These are phyloP conservation scores for Coniophora puteana DNA, from an alignment of 1,284 basidiomycete genomes.

Conservation along the genomic window DNA sequence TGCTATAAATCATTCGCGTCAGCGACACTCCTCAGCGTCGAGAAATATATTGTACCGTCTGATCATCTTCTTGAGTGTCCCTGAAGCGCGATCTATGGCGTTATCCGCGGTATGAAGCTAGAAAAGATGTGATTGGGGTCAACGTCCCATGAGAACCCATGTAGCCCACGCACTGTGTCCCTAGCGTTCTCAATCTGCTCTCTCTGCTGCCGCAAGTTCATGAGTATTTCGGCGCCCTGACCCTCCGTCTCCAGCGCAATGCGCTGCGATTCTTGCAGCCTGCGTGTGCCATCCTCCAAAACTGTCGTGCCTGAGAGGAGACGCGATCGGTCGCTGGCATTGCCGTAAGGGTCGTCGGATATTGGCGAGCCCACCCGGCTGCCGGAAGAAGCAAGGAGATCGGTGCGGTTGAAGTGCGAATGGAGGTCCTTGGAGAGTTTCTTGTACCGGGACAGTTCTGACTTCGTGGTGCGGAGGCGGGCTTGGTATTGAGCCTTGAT, in stretches of 20 bases:
- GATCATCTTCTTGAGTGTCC: slow-evolving; percentile 76
- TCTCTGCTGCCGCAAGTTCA: slow-evolving; percentile 83
- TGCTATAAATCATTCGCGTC: slow-evolving; percentile 50
- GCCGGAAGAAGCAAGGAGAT: slow-evolving; percentile 50
- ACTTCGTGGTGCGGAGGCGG: slow-evolving; percentile 71
- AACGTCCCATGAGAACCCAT: background rate
- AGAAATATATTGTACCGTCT: slow-evolving; percentile 38
- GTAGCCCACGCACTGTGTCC: slow-evolving; percentile 63
- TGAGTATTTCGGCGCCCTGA: slow-evolving; percentile 89
- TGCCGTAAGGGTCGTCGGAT: slow-evolving; percentile 79
- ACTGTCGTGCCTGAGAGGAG: slow-evolving; percentile 72
- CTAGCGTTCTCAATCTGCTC: slow-evolving; percentile 96
- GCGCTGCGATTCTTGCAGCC: slow-evolving; percentile 88
- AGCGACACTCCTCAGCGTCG: slow-evolving; percentile 10
- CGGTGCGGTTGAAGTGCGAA: slow-evolving; percentile 52
- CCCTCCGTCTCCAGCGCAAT: slow-evolving; percentile 96
- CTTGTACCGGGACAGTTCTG: slow-evolving; percentile 73
- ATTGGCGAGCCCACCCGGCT: slow-evolving; percentile 42
- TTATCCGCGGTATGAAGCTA: slow-evolving; percentile 69
- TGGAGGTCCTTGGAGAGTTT: slow-evolving; percentile 69
- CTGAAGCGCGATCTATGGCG: slow-evolving; percentile 70
- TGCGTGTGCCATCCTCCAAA: slow-evolving; percentile 74
- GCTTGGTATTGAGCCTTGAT: slow-evolving; percentile 72
- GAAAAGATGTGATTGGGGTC: slow-evolving; percentile 8
- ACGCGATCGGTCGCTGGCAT: slow-evolving; percentile 67